Conservation (phyloP, 148 eudicot species). For the Persicaria tinctoria region DNA sequence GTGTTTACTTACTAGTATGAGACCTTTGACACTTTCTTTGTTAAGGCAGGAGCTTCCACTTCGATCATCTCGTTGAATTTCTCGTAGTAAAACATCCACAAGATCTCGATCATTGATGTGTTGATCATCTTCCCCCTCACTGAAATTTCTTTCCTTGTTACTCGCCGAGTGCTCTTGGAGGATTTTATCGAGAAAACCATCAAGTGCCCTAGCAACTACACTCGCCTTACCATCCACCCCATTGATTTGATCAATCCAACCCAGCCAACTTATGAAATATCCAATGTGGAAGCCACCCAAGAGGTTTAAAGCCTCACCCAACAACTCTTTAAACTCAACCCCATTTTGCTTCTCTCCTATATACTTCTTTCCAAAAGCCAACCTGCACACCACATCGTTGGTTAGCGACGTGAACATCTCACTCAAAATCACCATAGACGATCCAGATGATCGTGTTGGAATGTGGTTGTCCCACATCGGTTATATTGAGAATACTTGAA, state of each 20-base stretch:
- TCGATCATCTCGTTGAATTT: conserved; percentile 5
- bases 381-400: conserved; percentile 3
- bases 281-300: background rate
- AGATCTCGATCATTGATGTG: background rate
- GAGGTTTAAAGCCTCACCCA: background rate
- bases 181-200: background rate
- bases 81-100: conserved; percentile 14
- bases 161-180: background rate
- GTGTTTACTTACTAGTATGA: conserved; percentile 14
- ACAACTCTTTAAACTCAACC: conserved; percentile 1
- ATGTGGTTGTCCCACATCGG: too few species aligned
- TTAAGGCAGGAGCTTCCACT: background rate
- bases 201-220: background rate
- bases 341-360: background rate
- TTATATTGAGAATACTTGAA: too few species aligned
- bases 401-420: conserved; percentile 8
- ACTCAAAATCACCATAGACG: conserved; percentile 5
- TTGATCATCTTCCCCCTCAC: background rate
- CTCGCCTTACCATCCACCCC: background rate
- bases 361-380: conserved; percentile 5
- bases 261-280: background rate
- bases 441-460: too few species aligned
- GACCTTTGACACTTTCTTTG: conserved; percentile 12
- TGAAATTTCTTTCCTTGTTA: background rate
- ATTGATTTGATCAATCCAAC: background rate